Conservation (phyloP, 768 basidiomycete genomes). For the Lentinula raphanica region DNA sequence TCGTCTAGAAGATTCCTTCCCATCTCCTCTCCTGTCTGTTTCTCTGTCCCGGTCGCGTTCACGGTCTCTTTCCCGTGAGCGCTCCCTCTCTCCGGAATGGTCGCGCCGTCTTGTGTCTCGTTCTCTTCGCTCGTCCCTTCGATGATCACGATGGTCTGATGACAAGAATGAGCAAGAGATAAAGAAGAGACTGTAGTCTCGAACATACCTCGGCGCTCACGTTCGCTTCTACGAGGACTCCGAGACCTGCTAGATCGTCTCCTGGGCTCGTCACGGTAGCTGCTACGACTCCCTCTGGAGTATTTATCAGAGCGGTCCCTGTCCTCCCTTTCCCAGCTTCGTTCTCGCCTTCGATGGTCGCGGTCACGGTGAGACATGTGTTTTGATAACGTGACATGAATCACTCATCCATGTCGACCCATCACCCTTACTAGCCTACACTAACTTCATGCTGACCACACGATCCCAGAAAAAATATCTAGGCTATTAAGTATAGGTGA, state of each 20-base stretch:
- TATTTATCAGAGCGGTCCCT: constrained; percentile 37
- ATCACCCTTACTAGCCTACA: too few species aligned
- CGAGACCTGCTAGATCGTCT: constrained; percentile 38
- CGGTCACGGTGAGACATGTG: constrained; percentile 60
- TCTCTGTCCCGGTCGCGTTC: constrained; percentile 36
- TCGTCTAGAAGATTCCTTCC: constrained; percentile 27
- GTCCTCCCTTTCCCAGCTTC: constrained; percentile 62
- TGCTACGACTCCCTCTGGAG: constrained; percentile 32
- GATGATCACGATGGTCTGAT: not conserved
- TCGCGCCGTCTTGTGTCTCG: constrained; percentile 16
- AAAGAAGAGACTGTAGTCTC: not conserved
- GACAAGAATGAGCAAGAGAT: not conserved
- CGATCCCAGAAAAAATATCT: too few species aligned
- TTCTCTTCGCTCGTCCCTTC: constrained; percentile 25
- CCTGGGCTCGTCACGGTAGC: constrained; percentile 35
- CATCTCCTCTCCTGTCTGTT: constrained; percentile 33
- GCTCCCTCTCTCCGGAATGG: constrained; percentile 25
- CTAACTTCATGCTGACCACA: too few species aligned
- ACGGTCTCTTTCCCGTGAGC: constrained; percentile 15
- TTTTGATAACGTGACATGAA: not conserved
- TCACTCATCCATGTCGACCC: constrained; percentile 6
- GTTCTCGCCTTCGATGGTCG: constrained; percentile 52
- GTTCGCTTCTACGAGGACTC: constrained; percentile 39
- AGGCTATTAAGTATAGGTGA: too few species aligned
- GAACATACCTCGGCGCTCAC: constrained; percentile 30